These are phyloP conservation scores for Alloascoidea africana DNA, from an alignment of 805 yeast genomes.

Conservation along the genomic window DNA sequence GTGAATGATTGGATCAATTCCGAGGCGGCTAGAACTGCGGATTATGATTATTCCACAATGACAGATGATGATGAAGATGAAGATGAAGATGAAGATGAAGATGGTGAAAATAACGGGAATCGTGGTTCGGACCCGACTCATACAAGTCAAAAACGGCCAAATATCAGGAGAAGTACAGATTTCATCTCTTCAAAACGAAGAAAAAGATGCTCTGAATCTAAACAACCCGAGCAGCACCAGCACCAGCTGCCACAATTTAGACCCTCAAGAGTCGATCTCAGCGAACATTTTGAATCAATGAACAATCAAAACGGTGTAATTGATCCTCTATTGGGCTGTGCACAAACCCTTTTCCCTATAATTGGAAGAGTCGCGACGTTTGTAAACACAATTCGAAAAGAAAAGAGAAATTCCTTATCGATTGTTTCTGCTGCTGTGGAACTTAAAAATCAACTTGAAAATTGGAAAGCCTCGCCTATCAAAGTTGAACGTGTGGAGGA, in stretches of 20 bases:
- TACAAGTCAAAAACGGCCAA: too few species aligned
- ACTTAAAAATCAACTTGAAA: conserved; percentile 33
- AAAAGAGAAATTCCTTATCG: conserved; percentile 25
- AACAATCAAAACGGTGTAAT: conserved; percentile 22
- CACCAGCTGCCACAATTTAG: not conserved
- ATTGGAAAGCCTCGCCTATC: conserved; percentile 39
- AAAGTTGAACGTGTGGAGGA: conserved; percentile 22
- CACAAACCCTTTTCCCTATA: conserved; percentile 45
- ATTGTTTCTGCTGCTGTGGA: conserved; percentile 40
- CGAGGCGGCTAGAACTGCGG: not conserved
- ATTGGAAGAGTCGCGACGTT: conserved; percentile 49
- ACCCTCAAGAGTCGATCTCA: not conserved
- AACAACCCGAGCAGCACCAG: not conserved
- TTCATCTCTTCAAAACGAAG: not conserved
- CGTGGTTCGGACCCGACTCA: too few species aligned
- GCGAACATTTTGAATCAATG: conserved; percentile 7
- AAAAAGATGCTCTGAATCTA: not conserved
- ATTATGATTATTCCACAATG: not conserved
- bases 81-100: conserved; percentile 1
- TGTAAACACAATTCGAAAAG: conserved; percentile 29
- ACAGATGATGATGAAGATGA: conserved; percentile 7
- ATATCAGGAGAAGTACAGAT: too few species aligned
- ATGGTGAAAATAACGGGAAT: not conserved
- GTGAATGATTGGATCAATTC: not conserved
- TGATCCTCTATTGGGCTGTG: conserved; percentile 57